A percentile compares a stretch with the other conserved stretches of the same genome.
Evolutionary conservation across 1,284 basidiomycete species (phyloP).

Genomic region (Ganoderma meredithae): DNA sequence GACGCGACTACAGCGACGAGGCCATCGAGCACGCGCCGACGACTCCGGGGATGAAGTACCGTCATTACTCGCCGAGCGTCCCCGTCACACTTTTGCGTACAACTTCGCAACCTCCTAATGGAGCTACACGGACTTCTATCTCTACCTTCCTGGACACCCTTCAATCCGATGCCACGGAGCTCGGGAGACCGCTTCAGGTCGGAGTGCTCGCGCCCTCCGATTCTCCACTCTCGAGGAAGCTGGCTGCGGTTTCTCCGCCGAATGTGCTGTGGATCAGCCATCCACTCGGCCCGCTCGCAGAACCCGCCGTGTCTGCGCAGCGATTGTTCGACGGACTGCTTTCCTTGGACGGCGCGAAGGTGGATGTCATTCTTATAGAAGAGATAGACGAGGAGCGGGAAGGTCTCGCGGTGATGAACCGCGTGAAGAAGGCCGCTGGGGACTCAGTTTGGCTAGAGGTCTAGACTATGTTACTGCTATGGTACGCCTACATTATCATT

Average conservation of each 20-base stretch:
- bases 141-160: slow-evolving; percentile 52
- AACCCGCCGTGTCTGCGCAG: slow-evolving; percentile 78
- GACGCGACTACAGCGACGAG: slow-evolving; percentile 75
- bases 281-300: slow-evolving; percentile 66
- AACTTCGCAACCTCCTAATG: slow-evolving; percentile 48
- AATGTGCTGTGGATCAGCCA: slow-evolving; percentile 61
- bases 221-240: slow-evolving; percentile 56
- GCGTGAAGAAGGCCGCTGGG: slow-evolving; percentile 93
- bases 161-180: slow-evolving; percentile 30
- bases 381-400: slow-evolving; percentile 84
- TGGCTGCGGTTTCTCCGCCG: slow-evolving; percentile 43
- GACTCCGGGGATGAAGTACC: slow-evolving; percentile 99
- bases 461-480: slow-evolving; percentile 15
- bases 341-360: slow-evolving; percentile 77
- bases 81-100: slow-evolving; percentile 82
- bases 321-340: slow-evolving; percentile 91
- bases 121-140: slow-evolving; percentile 40
- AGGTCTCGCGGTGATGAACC: slow-evolving; percentile 96
- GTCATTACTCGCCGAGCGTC: slow-evolving; percentile 93
- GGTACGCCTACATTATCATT: slow-evolving; percentile 24
- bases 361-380: slow-evolving; percentile 90
- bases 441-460: slow-evolving; percentile 55
- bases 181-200: slow-evolving; percentile 51
- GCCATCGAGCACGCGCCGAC: slow-evolving; percentile 80
- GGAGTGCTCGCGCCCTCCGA: slow-evolving; percentile 77